Percentiles rank a stretch among this genome's conserved stretches.
Evolutionary conservation across 768 basidiomycete species (phyloP).

Genomic region (Lactarius quietus): DNA sequence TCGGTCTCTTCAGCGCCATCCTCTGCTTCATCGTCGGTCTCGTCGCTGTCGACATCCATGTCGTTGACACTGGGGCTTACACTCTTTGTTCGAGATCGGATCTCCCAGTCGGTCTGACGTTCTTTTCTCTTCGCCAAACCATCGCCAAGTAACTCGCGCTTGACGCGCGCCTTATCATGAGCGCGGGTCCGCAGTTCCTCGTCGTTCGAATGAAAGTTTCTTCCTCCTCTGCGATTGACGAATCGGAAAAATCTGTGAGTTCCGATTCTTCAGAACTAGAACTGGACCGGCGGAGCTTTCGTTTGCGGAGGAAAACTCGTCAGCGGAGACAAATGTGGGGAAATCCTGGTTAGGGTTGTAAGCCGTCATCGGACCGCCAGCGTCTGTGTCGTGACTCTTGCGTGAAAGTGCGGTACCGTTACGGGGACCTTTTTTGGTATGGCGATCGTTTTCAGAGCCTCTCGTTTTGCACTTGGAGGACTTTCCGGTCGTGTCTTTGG

Average conservation of each 20-base stretch:
- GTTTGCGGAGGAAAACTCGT: slow-evolving; percentile 30
- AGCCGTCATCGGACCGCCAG: slow-evolving; percentile 11
- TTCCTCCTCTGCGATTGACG: slow-evolving; percentile 25
- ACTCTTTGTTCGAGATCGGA: slow-evolving; percentile 23
- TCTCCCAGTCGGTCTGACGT: slow-evolving; percentile 26
- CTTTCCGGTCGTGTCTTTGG: slow-evolving; percentile 27
- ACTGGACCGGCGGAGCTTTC: slow-evolving; percentile 31
- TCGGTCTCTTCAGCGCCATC: slow-evolving; percentile 42
- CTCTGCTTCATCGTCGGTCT: slow-evolving; percentile 56
- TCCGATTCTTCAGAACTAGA: slow-evolving; percentile 19
- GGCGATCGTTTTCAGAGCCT: slow-evolving; percentile 10
- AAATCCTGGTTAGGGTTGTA: slow-evolving; percentile 14
- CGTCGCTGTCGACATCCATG: slow-evolving; percentile 58
- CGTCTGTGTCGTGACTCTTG: slow-evolving; percentile 19
- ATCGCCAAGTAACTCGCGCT: slow-evolving; percentile 57
- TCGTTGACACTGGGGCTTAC: slow-evolving; percentile 48
- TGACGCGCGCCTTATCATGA: slow-evolving; percentile 48
- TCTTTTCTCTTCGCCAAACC: slow-evolving; percentile 39
- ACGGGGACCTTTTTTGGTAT: slow-evolving; percentile 7
- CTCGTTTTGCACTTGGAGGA: slow-evolving; percentile 1
- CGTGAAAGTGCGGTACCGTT: slow-evolving; percentile 10
- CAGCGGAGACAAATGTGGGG: slow-evolving; percentile 26
- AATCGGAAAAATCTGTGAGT: slow-evolving; percentile 25
- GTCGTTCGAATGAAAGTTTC: slow-evolving; percentile 23
- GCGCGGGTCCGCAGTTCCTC: slow-evolving; percentile 21